phyloP scores from a whole-genome alignment of 805 yeast species.

The Teunomyces pallodes region DNA sequence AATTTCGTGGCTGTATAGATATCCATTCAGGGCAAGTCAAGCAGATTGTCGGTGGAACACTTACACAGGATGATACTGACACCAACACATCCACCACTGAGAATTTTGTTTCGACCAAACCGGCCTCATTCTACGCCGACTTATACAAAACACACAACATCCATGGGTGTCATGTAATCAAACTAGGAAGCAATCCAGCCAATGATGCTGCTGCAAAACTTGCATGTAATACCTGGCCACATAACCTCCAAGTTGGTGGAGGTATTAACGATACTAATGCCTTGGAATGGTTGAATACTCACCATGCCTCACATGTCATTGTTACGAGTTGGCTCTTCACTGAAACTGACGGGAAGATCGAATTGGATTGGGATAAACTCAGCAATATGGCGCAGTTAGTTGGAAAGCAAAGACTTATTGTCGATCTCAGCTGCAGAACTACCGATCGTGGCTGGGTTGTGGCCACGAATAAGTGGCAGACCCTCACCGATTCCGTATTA shows the following conservation, averaged over 20 bases:
- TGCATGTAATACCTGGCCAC: constrained; percentile 76
- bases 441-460: constrained; percentile 67
- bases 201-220: constrained; percentile 81
- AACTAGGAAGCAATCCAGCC: constrained; percentile 70
- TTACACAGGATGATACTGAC: constrained; percentile 52
- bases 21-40: constrained; percentile 93
- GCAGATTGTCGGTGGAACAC: constrained; percentile 94
- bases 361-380: constrained; percentile 50
- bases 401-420: constrained; percentile 68
- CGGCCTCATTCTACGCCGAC: constrained; percentile 72
- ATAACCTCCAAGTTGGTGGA: constrained; percentile 82
- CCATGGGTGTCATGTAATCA: constrained; percentile 87
- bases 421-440: constrained; percentile 82
- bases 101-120: constrained; percentile 74
- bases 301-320: constrained; percentile 82
- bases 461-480: constrained; percentile 98
- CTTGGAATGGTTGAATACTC: constrained; percentile 62
- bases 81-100: constrained; percentile 31
- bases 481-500: constrained; percentile 66
- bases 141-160: constrained; percentile 62
- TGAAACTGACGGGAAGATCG: constrained; percentile 42
- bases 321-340: constrained; percentile 88
- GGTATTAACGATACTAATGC: constrained; percentile 82
- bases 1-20: constrained; percentile 92
- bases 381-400: constrained; percentile 48